Evolutionary conservation across 1,139 yeast genomes (phyloP).

Genomic region (Pneumocystis murina): DNA sequence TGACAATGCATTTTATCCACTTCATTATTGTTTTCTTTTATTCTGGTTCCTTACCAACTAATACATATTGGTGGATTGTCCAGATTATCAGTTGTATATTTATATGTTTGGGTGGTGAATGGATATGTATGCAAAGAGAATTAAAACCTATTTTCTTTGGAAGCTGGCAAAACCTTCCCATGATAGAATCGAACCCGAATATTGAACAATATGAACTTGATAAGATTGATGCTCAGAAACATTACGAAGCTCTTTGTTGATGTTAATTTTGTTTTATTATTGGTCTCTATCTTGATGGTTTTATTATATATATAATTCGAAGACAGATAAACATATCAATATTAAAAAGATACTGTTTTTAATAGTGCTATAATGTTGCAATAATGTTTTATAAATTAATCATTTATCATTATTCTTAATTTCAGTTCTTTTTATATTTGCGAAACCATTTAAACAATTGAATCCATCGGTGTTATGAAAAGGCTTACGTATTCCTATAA

Average conservation of each 20-base stretch:
- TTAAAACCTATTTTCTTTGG: conserved; percentile 8
- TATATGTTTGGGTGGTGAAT: conserved; percentile 10
- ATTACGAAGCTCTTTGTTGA: neutral
- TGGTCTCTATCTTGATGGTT: neutral
- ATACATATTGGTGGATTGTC: conserved; percentile 8
- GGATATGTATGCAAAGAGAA: conserved; percentile 9
- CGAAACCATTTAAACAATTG: too few relatives aligned
- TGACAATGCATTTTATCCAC: conserved; percentile 7
- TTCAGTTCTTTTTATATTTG: too few relatives aligned
- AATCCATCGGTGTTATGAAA: too few relatives aligned
- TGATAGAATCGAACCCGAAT: neutral
- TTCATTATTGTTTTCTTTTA: conserved; percentile 6
- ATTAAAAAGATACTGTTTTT: neutral
- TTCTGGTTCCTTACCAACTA: conserved; percentile 3
- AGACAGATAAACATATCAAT: neutral
- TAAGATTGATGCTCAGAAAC: conserved; percentile 6
- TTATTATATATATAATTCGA: too few relatives aligned
- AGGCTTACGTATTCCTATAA: too few relatives aligned
- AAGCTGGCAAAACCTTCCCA: neutral
- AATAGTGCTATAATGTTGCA: neutral
- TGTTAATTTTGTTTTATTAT: neutral
- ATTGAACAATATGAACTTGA: neutral
- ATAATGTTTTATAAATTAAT: too few relatives aligned
- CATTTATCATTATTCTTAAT: too few relatives aligned
- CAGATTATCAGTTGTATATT: conserved; percentile 4